These are phyloP conservation scores for Anisodus acutangulus DNA, from an alignment of 257 asterid genomes.

Conservation along the genomic window DNA sequence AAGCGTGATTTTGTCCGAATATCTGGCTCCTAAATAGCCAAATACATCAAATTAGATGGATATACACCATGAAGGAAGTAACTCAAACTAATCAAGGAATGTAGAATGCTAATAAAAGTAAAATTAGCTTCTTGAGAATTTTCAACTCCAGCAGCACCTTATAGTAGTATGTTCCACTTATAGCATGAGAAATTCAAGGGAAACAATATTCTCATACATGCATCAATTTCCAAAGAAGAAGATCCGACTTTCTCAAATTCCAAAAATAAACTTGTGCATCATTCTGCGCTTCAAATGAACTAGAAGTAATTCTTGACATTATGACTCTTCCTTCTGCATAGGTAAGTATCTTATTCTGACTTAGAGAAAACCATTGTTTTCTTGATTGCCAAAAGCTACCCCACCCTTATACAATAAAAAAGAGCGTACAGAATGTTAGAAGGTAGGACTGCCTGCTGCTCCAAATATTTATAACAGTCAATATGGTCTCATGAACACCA, in stretches of 20 bases:
- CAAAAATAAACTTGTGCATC: background rate
- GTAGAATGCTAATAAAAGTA: conserved; percentile 3
- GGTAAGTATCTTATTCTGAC: conserved; percentile 12
- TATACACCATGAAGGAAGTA: conserved; percentile 23
- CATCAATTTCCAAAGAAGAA: conserved; percentile 23
- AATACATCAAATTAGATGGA: conserved; percentile 25
- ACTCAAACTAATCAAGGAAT: conserved; percentile 17
- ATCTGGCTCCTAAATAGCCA: conserved; percentile 56
- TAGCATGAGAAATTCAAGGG: conserved; percentile 28
- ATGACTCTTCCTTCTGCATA: conserved; percentile 8
- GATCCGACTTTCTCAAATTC: background rate
- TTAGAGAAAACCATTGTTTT: background rate
- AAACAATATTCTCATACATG: background rate
- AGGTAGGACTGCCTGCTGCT: conserved; percentile 13
- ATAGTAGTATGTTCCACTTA: background rate
- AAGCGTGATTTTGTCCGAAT: conserved; percentile 71
- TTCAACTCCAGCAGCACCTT: conserved; percentile 7
- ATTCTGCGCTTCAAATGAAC: conserved; percentile 15
- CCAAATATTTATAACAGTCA: background rate
- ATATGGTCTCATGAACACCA: conserved; percentile 12
- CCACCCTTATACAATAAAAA: background rate
- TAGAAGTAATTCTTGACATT: conserved; percentile 9
- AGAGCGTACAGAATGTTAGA: conserved; percentile 14
- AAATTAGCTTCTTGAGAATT: background rate
- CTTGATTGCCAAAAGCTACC: background rate